A percentile compares a stretch with the other conserved stretches of the same genome.
These are phyloP conservation scores for Leccinum longicurvipes DNA, from an alignment of 768 basidiomycete genomes.

Conservation along the genomic window DNA sequence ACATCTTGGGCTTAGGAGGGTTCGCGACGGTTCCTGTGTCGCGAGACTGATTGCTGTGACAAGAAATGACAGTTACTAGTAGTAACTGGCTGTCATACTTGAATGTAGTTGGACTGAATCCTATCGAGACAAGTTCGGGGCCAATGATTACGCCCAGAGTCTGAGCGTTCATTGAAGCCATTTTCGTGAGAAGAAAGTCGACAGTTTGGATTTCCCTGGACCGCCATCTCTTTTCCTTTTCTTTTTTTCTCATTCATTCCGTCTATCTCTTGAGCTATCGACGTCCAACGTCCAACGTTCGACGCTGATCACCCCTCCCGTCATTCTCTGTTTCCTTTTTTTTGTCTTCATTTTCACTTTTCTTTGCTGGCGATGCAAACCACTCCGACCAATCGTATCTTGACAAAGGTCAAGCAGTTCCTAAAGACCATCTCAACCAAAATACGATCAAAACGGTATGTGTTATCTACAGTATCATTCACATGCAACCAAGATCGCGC, in stretches of 20 bases:
- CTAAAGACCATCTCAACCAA: slow-evolving; percentile 19
- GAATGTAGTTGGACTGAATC: background rate
- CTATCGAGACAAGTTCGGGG: background rate
- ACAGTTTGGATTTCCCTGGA: background rate
- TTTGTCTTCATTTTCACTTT: background rate
- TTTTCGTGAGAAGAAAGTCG: slow-evolving; percentile 7
- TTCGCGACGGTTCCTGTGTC: background rate
- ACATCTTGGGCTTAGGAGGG: no score
- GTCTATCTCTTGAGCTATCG: background rate
- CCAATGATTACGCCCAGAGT: background rate
- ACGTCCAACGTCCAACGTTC: background rate
- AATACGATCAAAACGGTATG: slow-evolving; percentile 16
- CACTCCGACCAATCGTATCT: slow-evolving; percentile 7
- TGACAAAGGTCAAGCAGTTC: slow-evolving; percentile 15
- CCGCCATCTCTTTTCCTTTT: background rate
- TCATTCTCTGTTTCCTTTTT: background rate
- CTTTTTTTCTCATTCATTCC: background rate
- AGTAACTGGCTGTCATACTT: background rate
- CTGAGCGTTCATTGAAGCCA: no score
- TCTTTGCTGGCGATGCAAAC: slow-evolving; percentile 14
- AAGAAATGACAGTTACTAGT: background rate
- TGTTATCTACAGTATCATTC: background rate
- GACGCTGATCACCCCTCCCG: background rate
- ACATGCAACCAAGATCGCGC: background rate
- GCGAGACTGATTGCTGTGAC: background rate